Base-by-base conservation (phyloP, 768 basidiomycete species). In the Rubroboletus satanas region DNA sequence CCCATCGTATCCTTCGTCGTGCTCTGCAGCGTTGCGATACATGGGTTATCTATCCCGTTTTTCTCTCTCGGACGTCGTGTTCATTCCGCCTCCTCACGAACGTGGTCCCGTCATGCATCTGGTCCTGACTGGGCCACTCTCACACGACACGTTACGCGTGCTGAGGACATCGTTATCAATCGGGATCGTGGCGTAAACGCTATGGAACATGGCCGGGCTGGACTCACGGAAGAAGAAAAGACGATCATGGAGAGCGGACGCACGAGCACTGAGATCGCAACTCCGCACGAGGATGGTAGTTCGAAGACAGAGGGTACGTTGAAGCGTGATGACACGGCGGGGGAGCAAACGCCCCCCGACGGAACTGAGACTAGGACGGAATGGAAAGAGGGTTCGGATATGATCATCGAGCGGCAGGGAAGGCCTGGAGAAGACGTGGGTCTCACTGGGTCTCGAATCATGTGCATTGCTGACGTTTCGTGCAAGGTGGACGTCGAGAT, bases 1-100 rank as follows among this genome's bases (percentile, higher is more conserved):
- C 97, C 97, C 0, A 91, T 99, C 60, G 90, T 93, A 11, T 86
- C 89, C 1, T 98, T 97, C 71, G 85, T 98, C 83, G 97, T 99
- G 4, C 79, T 99, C 8, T 86, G 84, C 62, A 96, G 93, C 0
- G 90, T 98, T 57, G 78, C 88, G 17, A 83, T 90, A 17, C 91
- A 93, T 64, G 95, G 93, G 3, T 77, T 97, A 8, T 95, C 93
- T 11, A 97, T 99, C 60, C 93, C 96, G 0, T 88, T 88, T 67
- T 97, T 98, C 77, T 93, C 93, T 21, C 83, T 98, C 29, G 88
- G 93, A 17, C 79, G 90, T 31, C 84, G 93, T 26, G 93, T 98
- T n/a, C 93, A 95, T 68, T 87, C 82, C 1, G 70, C 69, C 11
- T 68, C 66, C n/a, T 88, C 90, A 14, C 82, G 93, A 60, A 98